Evolutionary conservation across 768 basidiomycete species (phyloP), one percentile per base, ranked within the genome.

Genomic region (Trichaptum fuscoviolaceum): DNA sequence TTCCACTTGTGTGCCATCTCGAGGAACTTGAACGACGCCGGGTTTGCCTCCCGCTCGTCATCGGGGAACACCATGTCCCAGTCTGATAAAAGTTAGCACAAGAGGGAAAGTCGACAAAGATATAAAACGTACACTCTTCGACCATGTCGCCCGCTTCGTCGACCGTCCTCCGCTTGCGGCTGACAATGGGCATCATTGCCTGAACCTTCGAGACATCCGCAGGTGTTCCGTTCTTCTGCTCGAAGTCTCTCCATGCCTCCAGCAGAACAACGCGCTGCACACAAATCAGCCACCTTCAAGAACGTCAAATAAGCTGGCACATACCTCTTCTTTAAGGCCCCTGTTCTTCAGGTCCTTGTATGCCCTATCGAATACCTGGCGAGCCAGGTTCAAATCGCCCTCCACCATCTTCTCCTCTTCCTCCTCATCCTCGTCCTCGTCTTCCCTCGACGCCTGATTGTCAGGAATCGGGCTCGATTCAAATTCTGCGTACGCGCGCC

Each of bases 21-120:
- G 74, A 98, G 81, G 82, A 99, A 95, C 73, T 95, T 96, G 89
- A 95, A 96, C 0, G 93, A 87, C 0, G 93, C 89, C 0, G 96
- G 93, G 72, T 97, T 96, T 60, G 90, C 86, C 73, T 96, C 96
- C 64, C 90, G 85, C 73, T 97, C 95, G 83, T 99, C 96, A 80
- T 98, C 96, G 27, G 95, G 89, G 76, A 98, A 99, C 24, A 96
- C 89, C 73, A 96, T 86, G 73, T 96, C 96, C 89, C 92, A 96
- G 72, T 96, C 96, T 95, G 68, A 69, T 24, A 70, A 36, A 52
- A 35, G 65, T 30, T 63, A 52, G 18, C 20, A 25, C 35, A 30
- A 42, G 26, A 42, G 23, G 26, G 18, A 62, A 57, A 23, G 26
- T 57, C 25, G 58, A 57, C 18, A 57, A 63, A 27, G 57, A 7